These are phyloP conservation scores for Trypanosoma grayi DNA, from an alignment of 208 protist species.

Conservation along the genomic window DNA sequence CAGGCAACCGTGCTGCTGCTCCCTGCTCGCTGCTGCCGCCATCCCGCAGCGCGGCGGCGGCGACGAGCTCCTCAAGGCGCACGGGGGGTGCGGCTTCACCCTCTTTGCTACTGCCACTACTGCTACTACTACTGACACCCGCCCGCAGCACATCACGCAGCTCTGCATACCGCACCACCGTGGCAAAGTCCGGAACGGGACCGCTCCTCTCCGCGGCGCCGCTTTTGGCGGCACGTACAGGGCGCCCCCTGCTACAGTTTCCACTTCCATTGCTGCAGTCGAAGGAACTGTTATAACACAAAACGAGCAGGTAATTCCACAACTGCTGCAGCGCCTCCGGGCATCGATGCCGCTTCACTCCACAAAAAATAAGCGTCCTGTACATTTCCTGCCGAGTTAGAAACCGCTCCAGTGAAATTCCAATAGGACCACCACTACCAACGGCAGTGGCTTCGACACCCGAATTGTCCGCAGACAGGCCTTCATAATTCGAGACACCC, in stretches of 20 bases:
- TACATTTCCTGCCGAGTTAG: constrained; percentile 19
- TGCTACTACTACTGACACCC: no score
- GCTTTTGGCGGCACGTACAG: neutral
- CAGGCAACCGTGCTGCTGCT: neutral
- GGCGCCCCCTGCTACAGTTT: neutral
- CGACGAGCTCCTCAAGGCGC: constrained; percentile 5
- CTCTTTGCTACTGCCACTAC: no score
- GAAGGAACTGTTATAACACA: constrained; percentile 10
- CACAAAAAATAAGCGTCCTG: constrained; percentile 28
- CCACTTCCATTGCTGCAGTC: neutral
- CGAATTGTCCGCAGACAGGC: neutral
- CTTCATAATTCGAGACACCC: neutral
- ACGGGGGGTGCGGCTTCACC: no score
- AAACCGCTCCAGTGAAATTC: constrained; percentile 11
- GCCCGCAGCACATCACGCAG: neutral
- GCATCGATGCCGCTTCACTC: constrained; percentile 54
- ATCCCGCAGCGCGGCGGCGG: neutral
- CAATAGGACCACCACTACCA: neutral
- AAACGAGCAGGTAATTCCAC: constrained; percentile 29
- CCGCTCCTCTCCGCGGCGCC: neutral
- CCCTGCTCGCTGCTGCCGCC: neutral
- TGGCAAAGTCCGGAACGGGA: neutral
- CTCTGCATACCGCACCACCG: constrained; percentile 4
- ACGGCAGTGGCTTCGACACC: neutral
- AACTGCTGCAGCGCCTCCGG: constrained; percentile 24